phyloP scores from a whole-genome alignment of 106 monocot species.

The Triglochin maritima region DNA sequence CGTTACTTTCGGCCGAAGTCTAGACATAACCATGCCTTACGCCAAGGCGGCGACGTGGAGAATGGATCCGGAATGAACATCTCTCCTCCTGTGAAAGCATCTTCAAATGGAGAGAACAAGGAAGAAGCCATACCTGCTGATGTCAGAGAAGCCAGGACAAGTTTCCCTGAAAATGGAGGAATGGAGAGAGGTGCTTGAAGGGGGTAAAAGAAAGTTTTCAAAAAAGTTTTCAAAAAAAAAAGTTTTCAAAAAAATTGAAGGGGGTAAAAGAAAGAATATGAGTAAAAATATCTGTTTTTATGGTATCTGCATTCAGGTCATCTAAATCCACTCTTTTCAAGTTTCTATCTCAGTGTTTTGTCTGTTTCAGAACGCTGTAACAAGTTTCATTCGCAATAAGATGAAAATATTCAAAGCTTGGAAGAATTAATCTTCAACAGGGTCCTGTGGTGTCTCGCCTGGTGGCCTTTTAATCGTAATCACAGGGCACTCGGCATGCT shows the following conservation, averaged over 20 bases:
- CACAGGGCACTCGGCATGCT: constrained; percentile 93
- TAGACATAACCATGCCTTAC: not conserved
- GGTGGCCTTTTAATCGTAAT: constrained; percentile 58
- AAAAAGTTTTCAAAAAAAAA: not conserved
- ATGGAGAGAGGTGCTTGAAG: constrained; percentile 4
- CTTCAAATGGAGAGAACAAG: not conserved
- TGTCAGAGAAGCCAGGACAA: not conserved
- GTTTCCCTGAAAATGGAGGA: not conserved
- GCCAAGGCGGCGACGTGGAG: constrained; percentile 3
- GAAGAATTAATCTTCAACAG: constrained; percentile 49
- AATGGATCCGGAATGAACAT: constrained; percentile 4
- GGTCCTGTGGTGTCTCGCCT: constrained; percentile 63
- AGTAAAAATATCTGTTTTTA: too few relatives aligned
- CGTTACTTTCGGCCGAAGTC: constrained; percentile 4
- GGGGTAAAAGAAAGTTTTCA: not conserved
- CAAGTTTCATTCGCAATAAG: not conserved
- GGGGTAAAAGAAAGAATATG: not conserved
- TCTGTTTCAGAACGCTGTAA: not conserved
- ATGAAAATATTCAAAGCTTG: not conserved
- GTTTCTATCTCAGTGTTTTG: not conserved
- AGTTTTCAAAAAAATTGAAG: not conserved
- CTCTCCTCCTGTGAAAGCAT: not conserved
- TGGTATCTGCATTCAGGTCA: not conserved
- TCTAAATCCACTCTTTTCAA: not conserved
- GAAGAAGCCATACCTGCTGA: not conserved